Conservation (phyloP, 2,329 filamentous ascomycete species). For the Arachnomyces sp. region DNA sequence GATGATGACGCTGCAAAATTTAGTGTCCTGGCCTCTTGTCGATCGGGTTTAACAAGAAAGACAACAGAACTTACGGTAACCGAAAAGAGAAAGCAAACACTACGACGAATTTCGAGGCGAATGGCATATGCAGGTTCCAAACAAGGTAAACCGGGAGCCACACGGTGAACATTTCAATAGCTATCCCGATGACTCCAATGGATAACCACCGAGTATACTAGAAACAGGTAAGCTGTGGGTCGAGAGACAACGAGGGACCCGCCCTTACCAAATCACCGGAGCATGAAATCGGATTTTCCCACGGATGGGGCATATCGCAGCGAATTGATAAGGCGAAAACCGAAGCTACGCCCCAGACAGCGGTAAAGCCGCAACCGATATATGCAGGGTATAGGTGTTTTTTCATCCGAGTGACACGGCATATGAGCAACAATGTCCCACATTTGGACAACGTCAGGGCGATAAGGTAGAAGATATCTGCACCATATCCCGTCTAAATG, state of each 20-base stretch:
- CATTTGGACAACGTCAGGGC: conserved; percentile 10
- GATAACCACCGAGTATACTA: conserved; percentile 12
- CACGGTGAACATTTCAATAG: conserved; percentile 9
- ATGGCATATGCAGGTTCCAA: conserved; percentile 10
- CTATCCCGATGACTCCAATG: conserved; percentile 11
- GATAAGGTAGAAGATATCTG: conserved; percentile 12
- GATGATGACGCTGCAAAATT: conserved; percentile 8
- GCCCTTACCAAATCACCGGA: not conserved
- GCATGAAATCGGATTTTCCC: not conserved
- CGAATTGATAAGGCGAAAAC: conserved; percentile 10
- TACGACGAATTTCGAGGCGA: conserved; percentile 11
- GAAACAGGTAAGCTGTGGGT: too few species aligned
- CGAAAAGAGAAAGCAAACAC: conserved; percentile 14
- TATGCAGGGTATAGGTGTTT: conserved; percentile 8
- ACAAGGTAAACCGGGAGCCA: conserved; percentile 12
- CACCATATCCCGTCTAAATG: conserved; percentile 9
- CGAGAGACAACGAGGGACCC: too few species aligned
- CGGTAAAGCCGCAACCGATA: conserved; percentile 5
- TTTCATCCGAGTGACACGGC: conserved; percentile 11
- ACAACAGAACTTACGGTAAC: conserved; percentile 14
- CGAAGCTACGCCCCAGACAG: conserved; percentile 5
- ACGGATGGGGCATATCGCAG: conserved; percentile 10
- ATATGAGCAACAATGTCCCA: conserved; percentile 10
- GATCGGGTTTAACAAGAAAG: not conserved
- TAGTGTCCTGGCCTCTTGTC: not conserved